Evolutionary conservation across 176 grass and related monocot genomes (phyloP).

Genomic region (bread wheat (Triticum aestivum)): DNA sequence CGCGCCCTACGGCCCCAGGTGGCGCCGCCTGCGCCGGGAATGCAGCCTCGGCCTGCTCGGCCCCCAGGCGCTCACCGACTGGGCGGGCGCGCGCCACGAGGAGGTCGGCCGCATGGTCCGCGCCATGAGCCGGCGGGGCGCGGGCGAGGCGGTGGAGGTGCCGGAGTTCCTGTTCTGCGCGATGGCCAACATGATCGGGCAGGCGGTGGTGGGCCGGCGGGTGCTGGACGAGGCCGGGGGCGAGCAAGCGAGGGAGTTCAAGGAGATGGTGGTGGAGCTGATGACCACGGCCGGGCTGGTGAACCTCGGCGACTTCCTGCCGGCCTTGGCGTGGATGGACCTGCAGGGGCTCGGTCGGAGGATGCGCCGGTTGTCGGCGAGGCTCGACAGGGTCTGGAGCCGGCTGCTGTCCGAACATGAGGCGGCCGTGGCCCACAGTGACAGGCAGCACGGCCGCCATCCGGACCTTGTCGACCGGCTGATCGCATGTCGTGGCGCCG

Average conservation of each 20-base stretch:
- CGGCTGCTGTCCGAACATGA: neutral
- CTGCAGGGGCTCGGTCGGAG: conserved; percentile 1
- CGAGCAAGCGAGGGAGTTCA: neutral
- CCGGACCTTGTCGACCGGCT: neutral
- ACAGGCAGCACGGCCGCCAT: neutral
- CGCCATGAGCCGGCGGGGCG: neutral
- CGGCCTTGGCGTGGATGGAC: neutral
- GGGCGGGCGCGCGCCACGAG: neutral
- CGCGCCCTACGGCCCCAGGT: neutral
- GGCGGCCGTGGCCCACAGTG: neutral
- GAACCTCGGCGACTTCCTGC: neutral
- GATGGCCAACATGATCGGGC: neutral
- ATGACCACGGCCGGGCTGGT: neutral
- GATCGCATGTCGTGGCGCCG: neutral
- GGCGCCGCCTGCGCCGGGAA: neutral
- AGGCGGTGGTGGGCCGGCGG: neutral
- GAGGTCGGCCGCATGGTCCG: neutral
- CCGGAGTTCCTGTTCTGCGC: neutral
- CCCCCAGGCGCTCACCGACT: neutral
- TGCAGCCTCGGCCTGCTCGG: neutral
- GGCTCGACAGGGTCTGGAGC: neutral
- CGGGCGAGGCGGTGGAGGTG: neutral
- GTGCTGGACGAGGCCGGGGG: neutral
- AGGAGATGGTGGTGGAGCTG: conserved; percentile 6
- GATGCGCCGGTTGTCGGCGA: neutral